A percentile compares a stretch with the other conserved stretches of the same genome.
Evolutionary conservation across 768 basidiomycete species (phyloP).

Genomic region (Pulveroboletus sp.): DNA sequence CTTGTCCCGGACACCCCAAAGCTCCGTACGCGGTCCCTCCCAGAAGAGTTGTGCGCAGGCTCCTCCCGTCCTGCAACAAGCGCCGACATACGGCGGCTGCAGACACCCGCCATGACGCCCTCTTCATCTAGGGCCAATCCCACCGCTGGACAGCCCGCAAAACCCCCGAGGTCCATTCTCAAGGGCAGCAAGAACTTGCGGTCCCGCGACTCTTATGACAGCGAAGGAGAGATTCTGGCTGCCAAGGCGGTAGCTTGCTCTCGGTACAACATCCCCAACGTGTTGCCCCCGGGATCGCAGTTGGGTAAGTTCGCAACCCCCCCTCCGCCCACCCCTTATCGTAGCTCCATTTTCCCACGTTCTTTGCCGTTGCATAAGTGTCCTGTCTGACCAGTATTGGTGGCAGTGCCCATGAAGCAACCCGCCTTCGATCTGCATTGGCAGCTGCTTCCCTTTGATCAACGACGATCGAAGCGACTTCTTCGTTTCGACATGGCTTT

Average conservation of each 20-base stretch:
- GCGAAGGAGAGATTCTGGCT: slow-evolving; percentile 24
- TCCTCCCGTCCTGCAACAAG: slow-evolving; percentile 15
- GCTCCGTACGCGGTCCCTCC: slow-evolving; percentile 14
- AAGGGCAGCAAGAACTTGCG: slow-evolving; percentile 21
- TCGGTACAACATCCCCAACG: slow-evolving; percentile 20
- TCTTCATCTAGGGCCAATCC: slow-evolving; percentile 18
- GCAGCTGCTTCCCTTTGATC: slow-evolving; percentile 42
- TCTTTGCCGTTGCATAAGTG: not conserved
- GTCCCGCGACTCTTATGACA: slow-evolving; percentile 24
- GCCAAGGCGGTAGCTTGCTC: slow-evolving; percentile 20
- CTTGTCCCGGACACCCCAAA: slow-evolving; percentile 23
- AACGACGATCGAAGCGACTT: slow-evolving; percentile 30
- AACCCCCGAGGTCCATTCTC: slow-evolving; percentile 28
- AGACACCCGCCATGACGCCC: slow-evolving; percentile 15
- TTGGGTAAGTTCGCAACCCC: slow-evolving; percentile 19
- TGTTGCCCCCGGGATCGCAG: slow-evolving; percentile 21
- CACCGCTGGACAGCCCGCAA: slow-evolving; percentile 19
- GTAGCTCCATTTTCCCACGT: not conserved
- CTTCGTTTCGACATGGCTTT: slow-evolving; percentile 51
- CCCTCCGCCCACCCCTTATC: not conserved
- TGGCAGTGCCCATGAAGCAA: slow-evolving; percentile 35
- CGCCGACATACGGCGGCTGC: slow-evolving; percentile 13
- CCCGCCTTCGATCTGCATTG: slow-evolving; percentile 43
- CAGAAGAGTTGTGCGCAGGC: slow-evolving; percentile 10
- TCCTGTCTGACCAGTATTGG: slow-evolving; percentile 29